Percentiles rank a stretch among this genome's conserved stretches.
Evolutionary conservation across 2,329 filamentous ascomycete species (phyloP).

Genomic region (Lachnellula cervina): DNA sequence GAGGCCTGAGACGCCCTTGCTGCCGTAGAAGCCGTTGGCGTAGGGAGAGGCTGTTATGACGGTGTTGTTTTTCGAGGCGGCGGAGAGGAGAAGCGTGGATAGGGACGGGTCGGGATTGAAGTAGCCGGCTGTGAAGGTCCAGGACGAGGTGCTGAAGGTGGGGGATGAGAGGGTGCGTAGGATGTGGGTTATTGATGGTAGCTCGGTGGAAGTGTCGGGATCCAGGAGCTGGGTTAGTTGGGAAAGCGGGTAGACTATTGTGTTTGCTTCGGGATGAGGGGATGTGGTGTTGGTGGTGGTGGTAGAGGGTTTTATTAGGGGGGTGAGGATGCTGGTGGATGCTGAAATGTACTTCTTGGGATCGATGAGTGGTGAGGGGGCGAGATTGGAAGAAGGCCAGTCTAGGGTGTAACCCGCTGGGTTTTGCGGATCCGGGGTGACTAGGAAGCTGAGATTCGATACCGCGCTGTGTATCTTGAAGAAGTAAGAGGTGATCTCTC

Average conservation of each 20-base stretch:
- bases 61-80: constrained; percentile 64
- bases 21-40: constrained; percentile 93
- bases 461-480: constrained; percentile 70
- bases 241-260: constrained; percentile 77
- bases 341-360: constrained; percentile 64
- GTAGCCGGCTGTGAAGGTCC: constrained; percentile 97
- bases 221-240: constrained; percentile 83
- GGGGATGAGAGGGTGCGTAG: constrained; percentile 62
- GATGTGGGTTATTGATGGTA: constrained; percentile 72
- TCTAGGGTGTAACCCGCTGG: constrained; percentile 54
- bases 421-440: constrained; percentile 56
- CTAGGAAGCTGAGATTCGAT: constrained; percentile 73
- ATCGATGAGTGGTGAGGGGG: constrained; percentile 67
- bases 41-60: constrained; percentile 89
- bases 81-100: constrained; percentile 71
- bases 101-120: constrained; percentile 92
- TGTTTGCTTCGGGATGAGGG: constrained; percentile 40
- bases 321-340: constrained; percentile 61
- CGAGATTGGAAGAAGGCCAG: constrained; percentile 73
- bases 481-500: constrained; percentile 78
- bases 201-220: constrained; percentile 80
- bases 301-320: constrained; percentile 50
- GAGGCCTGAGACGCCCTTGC: constrained; percentile 81
- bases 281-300: constrained; percentile 21
- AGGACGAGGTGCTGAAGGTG: constrained; percentile 64